phyloP scores from a whole-genome alignment of 345 rosid genomes.

The Sonneratia alba region DNA sequence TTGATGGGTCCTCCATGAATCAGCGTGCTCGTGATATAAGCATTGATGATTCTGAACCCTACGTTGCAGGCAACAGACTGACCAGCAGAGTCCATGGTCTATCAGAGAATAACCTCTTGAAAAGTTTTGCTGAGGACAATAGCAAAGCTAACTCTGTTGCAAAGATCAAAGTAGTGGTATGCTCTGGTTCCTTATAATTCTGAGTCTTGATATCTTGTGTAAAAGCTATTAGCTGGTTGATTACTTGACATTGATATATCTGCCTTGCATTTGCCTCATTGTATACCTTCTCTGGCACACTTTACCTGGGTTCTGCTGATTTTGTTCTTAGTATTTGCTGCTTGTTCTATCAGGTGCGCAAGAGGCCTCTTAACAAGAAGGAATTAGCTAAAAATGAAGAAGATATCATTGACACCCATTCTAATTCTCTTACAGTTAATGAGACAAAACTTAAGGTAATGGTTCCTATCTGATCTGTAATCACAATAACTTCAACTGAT shows the following conservation, averaged over 20 bases:
- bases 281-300: background rate
- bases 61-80: constrained; percentile 45
- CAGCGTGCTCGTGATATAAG: constrained; percentile 65
- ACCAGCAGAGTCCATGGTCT: constrained; percentile 51
- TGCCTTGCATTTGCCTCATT: background rate
- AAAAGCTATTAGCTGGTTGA: background rate
- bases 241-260: background rate
- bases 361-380: constrained; percentile 93
- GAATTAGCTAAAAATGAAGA: constrained; percentile 89
- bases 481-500: background rate
- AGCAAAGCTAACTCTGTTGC: constrained; percentile 84
- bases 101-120: constrained; percentile 57
- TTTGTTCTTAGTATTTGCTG: background rate
- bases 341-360: constrained; percentile 62
- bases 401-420: constrained; percentile 74
- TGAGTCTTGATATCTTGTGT: background rate
- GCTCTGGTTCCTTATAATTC: constrained; percentile 13
- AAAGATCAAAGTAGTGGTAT: constrained; percentile 98
- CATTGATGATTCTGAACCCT: constrained; percentile 73
- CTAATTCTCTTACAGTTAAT: constrained; percentile 72
- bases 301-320: background rate
- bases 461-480: background rate
- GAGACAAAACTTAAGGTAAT: constrained; percentile 92
- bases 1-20: constrained; percentile 54
- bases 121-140: constrained; percentile 72